Conservation (phyloP, 768 basidiomycete species). For the Leccinum boreale region DNA sequence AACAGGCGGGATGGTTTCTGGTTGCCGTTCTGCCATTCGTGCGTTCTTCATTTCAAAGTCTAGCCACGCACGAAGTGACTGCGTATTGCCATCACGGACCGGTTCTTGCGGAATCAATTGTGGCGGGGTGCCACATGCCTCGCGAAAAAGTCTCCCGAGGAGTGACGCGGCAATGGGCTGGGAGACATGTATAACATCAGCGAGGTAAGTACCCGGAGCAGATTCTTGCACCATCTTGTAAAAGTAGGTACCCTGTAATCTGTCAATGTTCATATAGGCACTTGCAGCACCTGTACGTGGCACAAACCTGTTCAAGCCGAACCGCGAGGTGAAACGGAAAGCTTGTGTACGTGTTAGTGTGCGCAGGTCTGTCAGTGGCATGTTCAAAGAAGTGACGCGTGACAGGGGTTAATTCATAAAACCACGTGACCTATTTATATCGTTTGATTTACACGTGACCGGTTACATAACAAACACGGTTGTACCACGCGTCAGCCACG, state of each 20-base stretch:
- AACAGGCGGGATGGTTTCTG: not conserved
- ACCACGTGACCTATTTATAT: not conserved
- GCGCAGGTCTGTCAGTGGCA: not conserved
- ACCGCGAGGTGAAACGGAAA: not conserved
- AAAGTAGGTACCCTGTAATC: not conserved
- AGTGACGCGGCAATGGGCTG: not conserved
- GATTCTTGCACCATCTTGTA: not conserved
- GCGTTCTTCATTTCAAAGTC: not conserved
- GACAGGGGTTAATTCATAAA: conserved; percentile 21
- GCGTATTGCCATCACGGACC: not conserved
- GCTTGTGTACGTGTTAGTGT: not conserved
- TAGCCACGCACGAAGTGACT: not conserved
- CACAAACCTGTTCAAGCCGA: conserved; percentile 1
- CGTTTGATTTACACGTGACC: not conserved
- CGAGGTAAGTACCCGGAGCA: not conserved
- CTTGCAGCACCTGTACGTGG: not conserved
- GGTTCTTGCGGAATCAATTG: not conserved
- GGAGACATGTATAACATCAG: not conserved
- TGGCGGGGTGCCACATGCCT: not conserved
- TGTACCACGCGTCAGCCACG: conserved; percentile 12
- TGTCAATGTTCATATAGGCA: not conserved
- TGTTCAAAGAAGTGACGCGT: not conserved
- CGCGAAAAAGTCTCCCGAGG: conserved; percentile 2
- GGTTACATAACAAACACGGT: conserved; percentile 31
- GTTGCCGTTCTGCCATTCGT: not conserved